Base-by-base conservation (phyloP, 192 early-diverging fungal genomes). In the Entomortierella beljakovae region DNA sequence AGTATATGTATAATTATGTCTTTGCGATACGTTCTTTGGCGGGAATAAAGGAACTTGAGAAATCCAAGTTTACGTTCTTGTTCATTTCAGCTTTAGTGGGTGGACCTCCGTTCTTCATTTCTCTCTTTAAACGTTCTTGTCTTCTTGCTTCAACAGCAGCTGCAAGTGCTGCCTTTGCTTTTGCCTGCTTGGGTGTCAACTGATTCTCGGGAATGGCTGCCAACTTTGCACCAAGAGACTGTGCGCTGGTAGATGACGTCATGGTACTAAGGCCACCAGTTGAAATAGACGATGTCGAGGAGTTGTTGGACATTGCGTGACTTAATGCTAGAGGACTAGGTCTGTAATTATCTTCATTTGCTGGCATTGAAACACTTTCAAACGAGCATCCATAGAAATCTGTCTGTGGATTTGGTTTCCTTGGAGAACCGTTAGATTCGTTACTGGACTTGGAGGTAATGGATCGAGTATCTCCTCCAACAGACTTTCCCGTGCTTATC, bases 301-400 rank as follows among this genome's bases (percentile, higher is more conserved):
- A 70, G 62, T 70, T 79, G 46, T 64, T 70, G 0, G 75, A 58
- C 49, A 65, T 37, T 50, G 56, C 37, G 0, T 50, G 6, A 7
- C 37, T 60, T 58, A 74, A 31, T 9, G 75, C 61, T 62, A 77
- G 50, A 1, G 73, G 66, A 28, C 60, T 68, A 20, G 73, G 26
- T 10, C 26, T 52, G 29, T 79, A 79, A 33, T 70, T 79, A 32
- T 79, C 75, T 26, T 79, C 75, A 16, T 57, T 79, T 7, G 35
- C 8, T 15, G 37, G 23, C 20, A 59, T 38, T 29, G 55, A 18
- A 26, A 58, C 56, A 2, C 23, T 46, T 9, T 62, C 75, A 54
- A 79, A 79, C 6, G 75, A 79, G 38, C 75, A 65, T 34, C 75
- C 75, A 56, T 79, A 79, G 55, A 79, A 79, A 42, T 79, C 75